Evolutionary conservation across 1,284 basidiomycete genomes (phyloP).

Genomic region (Psilocybe mexicana): DNA sequence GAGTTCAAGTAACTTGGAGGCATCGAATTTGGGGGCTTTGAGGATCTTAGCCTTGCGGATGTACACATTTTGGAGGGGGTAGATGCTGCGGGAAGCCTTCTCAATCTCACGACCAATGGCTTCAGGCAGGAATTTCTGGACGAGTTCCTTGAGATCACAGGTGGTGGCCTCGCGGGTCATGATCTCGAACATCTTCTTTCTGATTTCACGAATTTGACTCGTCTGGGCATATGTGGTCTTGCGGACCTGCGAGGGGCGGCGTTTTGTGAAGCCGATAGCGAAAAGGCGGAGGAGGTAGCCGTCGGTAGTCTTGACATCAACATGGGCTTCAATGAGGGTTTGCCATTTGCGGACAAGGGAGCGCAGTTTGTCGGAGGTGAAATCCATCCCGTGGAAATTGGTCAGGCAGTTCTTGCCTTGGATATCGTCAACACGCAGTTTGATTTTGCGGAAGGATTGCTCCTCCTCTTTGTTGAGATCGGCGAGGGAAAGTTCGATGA

Average conservation of each 20-base stretch:
- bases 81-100: conserved; percentile 95
- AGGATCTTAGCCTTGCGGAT: conserved; percentile 98
- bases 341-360: conserved; percentile 99
- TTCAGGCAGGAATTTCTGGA: conserved; percentile 99
- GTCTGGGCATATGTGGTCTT: conserved; percentile 99
- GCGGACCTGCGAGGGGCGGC: conserved; percentile 94
- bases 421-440: conserved; percentile 96
- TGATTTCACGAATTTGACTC: conserved; percentile 94
- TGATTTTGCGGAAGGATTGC: conserved; percentile 99
- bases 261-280: conserved; percentile 99
- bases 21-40: conserved; percentile 96
- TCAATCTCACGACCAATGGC: conserved; percentile 99
- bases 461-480: conserved; percentile 99
- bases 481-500: conserved; percentile 94
- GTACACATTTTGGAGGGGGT: conserved; percentile 98
- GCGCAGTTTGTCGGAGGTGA: conserved; percentile 99
- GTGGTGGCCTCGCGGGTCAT: conserved; percentile 95
- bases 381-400: conserved; percentile 99
- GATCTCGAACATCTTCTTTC: conserved; percentile 99
- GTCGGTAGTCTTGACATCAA: conserved; percentile 99
- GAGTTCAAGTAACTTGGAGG: conserved; percentile 92
- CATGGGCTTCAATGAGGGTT: conserved; percentile 97
- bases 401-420: conserved; percentile 99
- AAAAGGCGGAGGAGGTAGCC: conserved; percentile 99
- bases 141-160: conserved; percentile 97